Conservation (phyloP, 148 eudicot species). For the Vaccinium myrtillus region DNA sequence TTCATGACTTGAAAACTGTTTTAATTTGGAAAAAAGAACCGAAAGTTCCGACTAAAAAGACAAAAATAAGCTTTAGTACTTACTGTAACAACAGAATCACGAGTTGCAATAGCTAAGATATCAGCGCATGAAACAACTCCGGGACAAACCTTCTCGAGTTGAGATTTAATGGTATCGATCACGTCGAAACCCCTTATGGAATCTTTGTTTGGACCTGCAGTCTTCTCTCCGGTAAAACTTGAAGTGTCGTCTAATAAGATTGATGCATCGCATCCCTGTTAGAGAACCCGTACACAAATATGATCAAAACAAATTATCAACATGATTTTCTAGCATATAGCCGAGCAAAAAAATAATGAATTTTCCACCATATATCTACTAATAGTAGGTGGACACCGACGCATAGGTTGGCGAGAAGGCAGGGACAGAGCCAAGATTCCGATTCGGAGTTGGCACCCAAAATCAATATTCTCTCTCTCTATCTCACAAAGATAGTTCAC, state of each 20-base stretch:
- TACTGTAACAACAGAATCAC: conserved; percentile 18
- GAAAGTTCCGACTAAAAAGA: no score
- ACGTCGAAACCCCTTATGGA: conserved; percentile 16
- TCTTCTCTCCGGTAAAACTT: conserved; percentile 19
- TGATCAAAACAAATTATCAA: not conserved
- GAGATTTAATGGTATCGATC: conserved; percentile 15
- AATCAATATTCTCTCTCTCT: no score
- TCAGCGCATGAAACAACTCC: conserved; percentile 25
- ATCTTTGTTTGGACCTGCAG: not conserved
- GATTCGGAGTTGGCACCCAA: no score
- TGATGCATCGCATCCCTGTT: conserved; percentile 27
- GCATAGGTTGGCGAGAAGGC: no score
- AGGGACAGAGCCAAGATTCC: no score
- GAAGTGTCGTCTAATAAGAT: conserved; percentile 17
- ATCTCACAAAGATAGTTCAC: no score
- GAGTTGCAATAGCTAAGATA: conserved; percentile 16
- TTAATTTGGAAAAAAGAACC: not conserved
- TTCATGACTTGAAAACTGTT: no score
- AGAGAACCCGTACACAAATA: not conserved
- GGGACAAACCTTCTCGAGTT: conserved; percentile 12
- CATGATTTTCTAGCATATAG: not conserved
- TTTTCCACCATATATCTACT: no score
- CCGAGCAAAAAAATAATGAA: not conserved
- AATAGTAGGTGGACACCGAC: no score
- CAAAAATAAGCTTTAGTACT: not conserved